Evolutionary conservation across 805 yeast genomes (phyloP).

Genomic region (Ogataea siamensis): DNA sequence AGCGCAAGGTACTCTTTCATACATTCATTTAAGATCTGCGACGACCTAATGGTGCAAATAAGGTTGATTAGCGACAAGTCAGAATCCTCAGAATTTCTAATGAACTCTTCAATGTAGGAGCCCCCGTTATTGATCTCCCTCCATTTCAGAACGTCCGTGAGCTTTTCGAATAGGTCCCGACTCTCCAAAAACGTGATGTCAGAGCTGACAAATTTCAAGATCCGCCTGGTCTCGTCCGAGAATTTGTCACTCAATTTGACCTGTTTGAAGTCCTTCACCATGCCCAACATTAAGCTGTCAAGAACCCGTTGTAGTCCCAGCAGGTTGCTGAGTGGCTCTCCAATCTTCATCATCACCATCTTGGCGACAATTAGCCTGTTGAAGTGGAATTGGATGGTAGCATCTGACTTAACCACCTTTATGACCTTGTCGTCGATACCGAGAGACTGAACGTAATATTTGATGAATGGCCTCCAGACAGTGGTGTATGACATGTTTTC

Average conservation of each 20-base stretch:
- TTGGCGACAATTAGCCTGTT: conserved; percentile 22
- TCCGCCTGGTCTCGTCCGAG: conserved; percentile 16
- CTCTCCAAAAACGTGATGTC: conserved; percentile 27
- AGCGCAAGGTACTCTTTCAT: conserved; percentile 23
- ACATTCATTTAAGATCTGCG: conserved; percentile 20
- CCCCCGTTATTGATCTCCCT: conserved; percentile 16
- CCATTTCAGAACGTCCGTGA: conserved; percentile 22
- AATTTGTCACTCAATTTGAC: conserved; percentile 9
- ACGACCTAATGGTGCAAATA: conserved; percentile 23
- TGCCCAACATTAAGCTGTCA: conserved; percentile 18
- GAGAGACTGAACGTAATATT: conserved; percentile 17
- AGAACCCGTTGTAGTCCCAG: conserved; percentile 15
- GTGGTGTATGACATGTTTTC: not conserved
- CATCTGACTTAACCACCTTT: conserved; percentile 14
- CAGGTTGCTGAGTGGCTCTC: conserved; percentile 10
- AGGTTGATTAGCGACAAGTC: conserved; percentile 28
- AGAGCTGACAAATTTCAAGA: conserved; percentile 20
- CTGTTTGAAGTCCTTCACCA: conserved; percentile 20
- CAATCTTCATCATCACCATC: conserved; percentile 19
- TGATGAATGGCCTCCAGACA: conserved; percentile 17
- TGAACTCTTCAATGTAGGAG: conserved; percentile 26
- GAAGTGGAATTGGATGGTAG: conserved; percentile 26
- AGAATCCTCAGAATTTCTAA: conserved; percentile 23
- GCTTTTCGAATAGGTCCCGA: conserved; percentile 21
- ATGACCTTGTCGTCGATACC: conserved; percentile 15